Evolutionary conservation across 108 stramenopile genomes (phyloP).

Genomic region (Pinguiococcus pyrenoidosus): DNA sequence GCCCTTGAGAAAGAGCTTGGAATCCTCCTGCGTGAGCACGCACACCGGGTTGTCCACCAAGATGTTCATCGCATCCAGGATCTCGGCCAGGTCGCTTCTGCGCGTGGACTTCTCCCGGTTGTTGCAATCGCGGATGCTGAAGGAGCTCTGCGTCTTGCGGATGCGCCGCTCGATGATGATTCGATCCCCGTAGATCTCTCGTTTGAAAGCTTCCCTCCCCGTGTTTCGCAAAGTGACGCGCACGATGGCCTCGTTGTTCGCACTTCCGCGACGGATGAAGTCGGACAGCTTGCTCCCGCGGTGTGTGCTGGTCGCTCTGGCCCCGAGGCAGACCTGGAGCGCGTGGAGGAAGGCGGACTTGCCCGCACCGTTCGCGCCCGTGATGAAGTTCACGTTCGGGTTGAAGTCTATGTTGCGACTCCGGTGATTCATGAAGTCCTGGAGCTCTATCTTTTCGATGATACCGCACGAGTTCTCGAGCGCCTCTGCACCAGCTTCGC

Average conservation of each 20-base stretch:
- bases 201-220: slow-evolving; percentile 65
- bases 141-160: no score
- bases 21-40: slow-evolving; percentile 90
- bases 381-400: slow-evolving; percentile 80
- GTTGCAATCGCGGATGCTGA: background rate
- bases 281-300: slow-evolving; percentile 67
- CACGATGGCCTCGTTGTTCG: slow-evolving; percentile 53
- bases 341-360: slow-evolving; percentile 82
- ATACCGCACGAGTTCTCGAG: slow-evolving; percentile 40
- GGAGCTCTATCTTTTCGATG: slow-evolving; percentile 50
- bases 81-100: slow-evolving; percentile 62
- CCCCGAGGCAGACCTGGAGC: slow-evolving; percentile 88
- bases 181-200: slow-evolving; percentile 64
- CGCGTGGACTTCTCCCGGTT: slow-evolving; percentile 18
- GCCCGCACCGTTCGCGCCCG: slow-evolving; percentile 79
- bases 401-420: slow-evolving; percentile 7
- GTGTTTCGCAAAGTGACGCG: slow-evolving; percentile 72
- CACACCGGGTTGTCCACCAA: slow-evolving; percentile 90
- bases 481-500: no score
- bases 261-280: slow-evolving; percentile 62
- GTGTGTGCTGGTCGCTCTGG: slow-evolving; percentile 63
- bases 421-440: slow-evolving; percentile 79
- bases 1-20: slow-evolving; percentile 90
- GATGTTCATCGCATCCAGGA: slow-evolving; percentile 55
- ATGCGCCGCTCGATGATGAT: slow-evolving; percentile 80